phyloP scores from a whole-genome alignment of 352 stramenopile species.

The Pythium sukuiense region DNA sequence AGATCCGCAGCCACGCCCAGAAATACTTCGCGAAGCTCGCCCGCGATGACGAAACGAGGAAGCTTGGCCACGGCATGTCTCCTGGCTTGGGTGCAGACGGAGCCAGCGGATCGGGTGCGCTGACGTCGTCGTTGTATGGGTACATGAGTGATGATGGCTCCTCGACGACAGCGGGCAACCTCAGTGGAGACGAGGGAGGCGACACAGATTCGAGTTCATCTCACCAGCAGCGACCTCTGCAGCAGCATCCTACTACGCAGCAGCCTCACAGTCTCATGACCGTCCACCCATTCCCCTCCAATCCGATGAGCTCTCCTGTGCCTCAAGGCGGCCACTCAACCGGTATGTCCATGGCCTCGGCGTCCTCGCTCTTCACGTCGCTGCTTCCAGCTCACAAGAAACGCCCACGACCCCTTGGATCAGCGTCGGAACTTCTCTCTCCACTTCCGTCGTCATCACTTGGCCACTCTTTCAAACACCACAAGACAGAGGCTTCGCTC shows the following conservation, averaged over 20 bases:
- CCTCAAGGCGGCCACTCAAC: not conserved
- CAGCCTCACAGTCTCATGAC: slow-evolving; percentile 16
- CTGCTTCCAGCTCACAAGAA: slow-evolving; percentile 8
- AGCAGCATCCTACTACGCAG: not conserved
- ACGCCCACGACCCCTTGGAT: slow-evolving; percentile 5
- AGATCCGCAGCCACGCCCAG: slow-evolving; percentile 84
- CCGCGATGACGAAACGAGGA: slow-evolving; percentile 70
- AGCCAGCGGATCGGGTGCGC: not conserved
- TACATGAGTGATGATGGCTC: slow-evolving; percentile 73
- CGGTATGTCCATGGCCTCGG: not conserved
- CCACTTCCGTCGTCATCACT: not conserved
- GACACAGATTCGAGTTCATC: slow-evolving; percentile 32
- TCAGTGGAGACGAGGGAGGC: slow-evolving; percentile 53
- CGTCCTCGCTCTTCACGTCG: not conserved
- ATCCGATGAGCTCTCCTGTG: not conserved
- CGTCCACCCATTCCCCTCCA: slow-evolving; percentile 24
- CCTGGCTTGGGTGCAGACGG: slow-evolving; percentile 7
- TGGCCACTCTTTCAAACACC: slow-evolving; percentile 17
- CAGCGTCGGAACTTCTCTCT: slow-evolving; percentile 1
- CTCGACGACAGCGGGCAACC: slow-evolving; percentile 40
- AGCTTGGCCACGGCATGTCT: slow-evolving; percentile 32
- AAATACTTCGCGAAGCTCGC: slow-evolving; percentile 89
- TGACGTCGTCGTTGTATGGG: slow-evolving; percentile 22
- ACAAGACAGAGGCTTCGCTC: slow-evolving; percentile 26
- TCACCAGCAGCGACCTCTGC: not conserved